Evolutionary conservation across 2,329 filamentous ascomycete genomes (phyloP), one percentile per base, ranked within the genome.

Genomic region (Cryphonectria parasitica): DNA sequence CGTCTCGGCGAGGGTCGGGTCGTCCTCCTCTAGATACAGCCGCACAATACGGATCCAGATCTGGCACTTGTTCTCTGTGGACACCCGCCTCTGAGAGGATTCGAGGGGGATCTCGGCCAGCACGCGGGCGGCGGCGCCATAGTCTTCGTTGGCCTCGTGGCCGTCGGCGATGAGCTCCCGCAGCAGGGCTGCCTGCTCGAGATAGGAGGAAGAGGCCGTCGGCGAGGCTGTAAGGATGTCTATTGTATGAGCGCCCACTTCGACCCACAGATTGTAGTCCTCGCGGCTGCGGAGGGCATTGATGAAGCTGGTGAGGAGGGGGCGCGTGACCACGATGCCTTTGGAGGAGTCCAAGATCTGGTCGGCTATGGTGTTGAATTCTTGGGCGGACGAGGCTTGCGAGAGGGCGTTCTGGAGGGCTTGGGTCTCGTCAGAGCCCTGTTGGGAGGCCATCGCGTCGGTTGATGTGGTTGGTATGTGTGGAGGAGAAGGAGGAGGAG

Each of bases 1-100:
- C 56, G 88, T 89, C 79, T 97, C 94, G 58, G 96, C 96, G 49
- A 88, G 87, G 1, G 91, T 94, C 11, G 93, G 92, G 82, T 98
- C 95, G 79, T 97, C 95, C 64, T 95, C 93, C 83, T 99, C 95
- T 73, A 99, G 88, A 79, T 96, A 97, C 84, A 97, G 92, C 73
- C 96, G 90, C 78, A 97, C 94, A 78, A 99, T 97, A 72, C 95
- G 92, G 75, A 98, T 92, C 93, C 95, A 98, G 68, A 96, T 89
- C 68, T 87, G 86, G 11, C 94, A 93, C 81, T 94, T 95, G 75
- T 95, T 92, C 76, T 93, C 89, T 78, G 94, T 91, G 39, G 90
- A 89, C 49, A 98, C 90, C 69, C 92, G 90, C 64, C 95, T 91
- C 83, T 97, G 94, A 2, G 94, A 95, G 70, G 89, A 92, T 78